Evolutionary conservation across 352 stramenopile genomes (phyloP).

Genomic region (Phytophthora aleatoria): DNA sequence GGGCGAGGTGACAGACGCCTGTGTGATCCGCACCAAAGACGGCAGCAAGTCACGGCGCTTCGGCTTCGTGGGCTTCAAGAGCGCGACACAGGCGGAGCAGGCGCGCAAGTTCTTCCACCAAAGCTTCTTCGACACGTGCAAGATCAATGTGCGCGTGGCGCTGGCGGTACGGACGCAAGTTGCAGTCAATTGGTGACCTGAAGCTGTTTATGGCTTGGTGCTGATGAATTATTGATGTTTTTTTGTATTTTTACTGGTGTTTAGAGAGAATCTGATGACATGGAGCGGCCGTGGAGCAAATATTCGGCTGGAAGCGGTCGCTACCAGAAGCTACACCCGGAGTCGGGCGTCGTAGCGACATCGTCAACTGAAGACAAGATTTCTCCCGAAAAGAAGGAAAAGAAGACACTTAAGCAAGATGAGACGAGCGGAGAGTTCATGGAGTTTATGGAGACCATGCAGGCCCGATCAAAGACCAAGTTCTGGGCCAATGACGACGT

Average conservation of each 20-base stretch:
- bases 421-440: slow-evolving; percentile 69
- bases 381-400: slow-evolving; percentile 31
- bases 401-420: slow-evolving; percentile 22
- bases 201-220: background rate
- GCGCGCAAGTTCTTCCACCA: slow-evolving; percentile 79
- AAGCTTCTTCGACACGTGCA: slow-evolving; percentile 92
- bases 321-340: slow-evolving; percentile 49
- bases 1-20: slow-evolving; percentile 89
- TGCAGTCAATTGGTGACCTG: background rate
- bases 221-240: slow-evolving; percentile 13
- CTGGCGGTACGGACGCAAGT: slow-evolving; percentile 44
- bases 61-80: slow-evolving; percentile 87
- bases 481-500: slow-evolving; percentile 93
- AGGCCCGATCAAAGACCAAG: slow-evolving; percentile 86
- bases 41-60: slow-evolving; percentile 84
- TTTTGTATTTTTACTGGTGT: slow-evolving; percentile 15
- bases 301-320: slow-evolving; percentile 86
- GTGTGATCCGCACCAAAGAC: slow-evolving; percentile 90
- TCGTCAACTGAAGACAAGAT: slow-evolving; percentile 15
- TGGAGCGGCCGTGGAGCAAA: slow-evolving; percentile 88
- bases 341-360: slow-evolving; percentile 17
- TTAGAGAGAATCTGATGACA: slow-evolving; percentile 60
- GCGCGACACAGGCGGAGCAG: slow-evolving; percentile 53
- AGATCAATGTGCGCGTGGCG: slow-evolving; percentile 85
- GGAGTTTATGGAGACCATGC: slow-evolving; percentile 92